Evolutionary conservation across 352 stramenopile genomes (phyloP).

Genomic region (Phytophthora podocarpi): DNA sequence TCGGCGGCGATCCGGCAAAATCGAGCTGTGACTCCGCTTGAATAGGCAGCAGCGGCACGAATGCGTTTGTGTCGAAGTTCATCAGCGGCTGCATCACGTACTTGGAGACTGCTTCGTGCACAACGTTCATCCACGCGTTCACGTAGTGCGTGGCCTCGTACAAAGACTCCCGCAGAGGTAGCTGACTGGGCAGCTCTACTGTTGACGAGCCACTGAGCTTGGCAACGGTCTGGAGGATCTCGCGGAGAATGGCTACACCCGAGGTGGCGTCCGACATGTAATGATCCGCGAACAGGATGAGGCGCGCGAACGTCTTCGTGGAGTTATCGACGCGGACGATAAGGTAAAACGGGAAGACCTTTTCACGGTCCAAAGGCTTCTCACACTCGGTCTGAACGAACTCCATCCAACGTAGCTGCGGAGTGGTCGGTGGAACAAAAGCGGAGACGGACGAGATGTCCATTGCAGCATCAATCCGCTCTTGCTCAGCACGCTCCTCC

Average conservation of each 20-base stretch:
- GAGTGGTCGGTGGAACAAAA: background rate
- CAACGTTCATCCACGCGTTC: conserved; percentile 50
- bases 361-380: conserved; percentile 46
- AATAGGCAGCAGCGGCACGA: conserved; percentile 44
- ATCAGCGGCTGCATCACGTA: conserved; percentile 65
- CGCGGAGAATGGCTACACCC: conserved; percentile 46
- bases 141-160: conserved; percentile 68
- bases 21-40: conserved; percentile 48
- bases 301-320: conserved; percentile 42
- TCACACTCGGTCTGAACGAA: conserved; percentile 57
- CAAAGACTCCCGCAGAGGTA: conserved; percentile 48
- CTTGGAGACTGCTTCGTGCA: conserved; percentile 66
- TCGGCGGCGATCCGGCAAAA: conserved; percentile 37
- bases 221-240: conserved; percentile 42
- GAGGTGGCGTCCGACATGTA: conserved; percentile 68
- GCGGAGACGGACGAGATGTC: background rate
- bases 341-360: conserved; percentile 55
- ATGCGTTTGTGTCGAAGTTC: conserved; percentile 62
- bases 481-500: conserved; percentile 39
- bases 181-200: conserved; percentile 5
- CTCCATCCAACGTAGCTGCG: conserved; percentile 40
- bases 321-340: conserved; percentile 45
- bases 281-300: conserved; percentile 60
- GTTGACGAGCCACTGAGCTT: conserved; percentile 14
- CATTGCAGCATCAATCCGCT: conserved; percentile 16